Evolutionary conservation across 371 early-diverging fungal genomes (phyloP), one percentile per base, ranked within the genome.

Genomic region (Pancytospora philotis): DNA sequence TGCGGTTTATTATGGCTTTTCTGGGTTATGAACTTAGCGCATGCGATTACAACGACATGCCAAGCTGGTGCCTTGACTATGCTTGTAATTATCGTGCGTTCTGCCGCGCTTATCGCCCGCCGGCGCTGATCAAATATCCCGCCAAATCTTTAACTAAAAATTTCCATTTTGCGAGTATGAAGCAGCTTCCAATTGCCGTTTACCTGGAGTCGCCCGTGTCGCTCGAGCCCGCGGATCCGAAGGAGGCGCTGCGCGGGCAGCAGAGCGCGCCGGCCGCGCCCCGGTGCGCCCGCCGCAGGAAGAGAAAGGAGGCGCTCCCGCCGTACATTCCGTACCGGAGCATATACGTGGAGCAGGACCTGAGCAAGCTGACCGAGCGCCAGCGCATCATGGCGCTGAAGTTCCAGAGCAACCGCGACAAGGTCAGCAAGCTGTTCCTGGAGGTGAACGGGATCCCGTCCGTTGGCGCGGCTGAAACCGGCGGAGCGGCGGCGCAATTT

Each of bases 321-420:
- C 59, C 37, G 4, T 59, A 59, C 37, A 28, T 59, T 36, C 59
- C 59, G 8, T 59, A n/a, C 30, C 45, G 16, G 27, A 66, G 10
- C 31, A 66, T 66, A 4, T 66, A 10, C 35, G 61, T 58, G 10
- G 8, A 60, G 31, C 41, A 38, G 3, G 67, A 66, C 31, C 27
- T 66, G 6, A 45, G 59, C 10, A 56, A 57, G 25, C 30, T 66
- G 25, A 66, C 67, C 8, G n/a, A 56, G 22, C 8, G 67, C 38
- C 67, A 66, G 58, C 62, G 51, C 35, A 32, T 1, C 27, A 28
- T 66, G 16, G 67, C 48, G 3, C 8, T 6, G 8, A 57, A 41
- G 28, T 66, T 30, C 59, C 62, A 41, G 16, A 4, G 4, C 2
- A 61, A 62, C 39, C 56, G 16, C 16, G 25, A 8, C 2, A 19